Evolutionary conservation across 2,329 filamentous ascomycete genomes (phyloP), one percentile per base, ranked within the genome.

Genomic region (Calonectria fujianensis): DNA sequence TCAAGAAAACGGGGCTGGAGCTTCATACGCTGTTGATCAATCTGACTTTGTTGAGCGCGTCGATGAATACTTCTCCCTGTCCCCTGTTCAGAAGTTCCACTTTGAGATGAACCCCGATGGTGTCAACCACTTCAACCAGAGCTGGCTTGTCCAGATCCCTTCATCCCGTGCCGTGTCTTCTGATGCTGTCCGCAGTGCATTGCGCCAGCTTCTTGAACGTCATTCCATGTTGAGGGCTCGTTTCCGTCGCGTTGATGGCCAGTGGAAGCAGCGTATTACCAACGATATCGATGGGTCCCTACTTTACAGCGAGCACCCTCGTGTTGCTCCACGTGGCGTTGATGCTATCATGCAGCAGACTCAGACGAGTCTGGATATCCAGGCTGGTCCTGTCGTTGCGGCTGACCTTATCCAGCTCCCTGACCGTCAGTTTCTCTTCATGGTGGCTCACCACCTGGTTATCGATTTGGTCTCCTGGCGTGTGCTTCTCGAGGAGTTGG

Each of bases 381-480:
- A 39, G 0, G 10, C 16, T 0, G 78, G 78, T 0, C 78, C 78
- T 1, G 10, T 79, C 0, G 7, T 79, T 3, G 74, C 76, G 7
- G 72, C 69, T 1, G 76, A 79, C 2, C 67, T 79, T 0, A 75
- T 79, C 5, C 27, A 76, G 4, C 20, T 61, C 20, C 39, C 72
- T 3, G 73, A 79, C 16, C 52, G 79, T 1, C 81, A 85, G 24
- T 74, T 80, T 1, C 41, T 87, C 6, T 85, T 85, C 41, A 70
- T 87, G 11, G 82, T 82, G 1, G 80, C 80, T 0, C 85, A 86
- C 41, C 85, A 87, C 69, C 75, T 87, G 0, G 81, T 86, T 4
- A 85, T 89, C 37, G 87, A 89, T 61, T 80, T 89, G 2, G 87
- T 89, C 0, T 87, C 87, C 0, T 89, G 88, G 88, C 81, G 86